These are phyloP conservation scores for Trichoderma gamsii DNA, from an alignment of 495 filamentous ascomycete genomes.

Conservation along the genomic window DNA sequence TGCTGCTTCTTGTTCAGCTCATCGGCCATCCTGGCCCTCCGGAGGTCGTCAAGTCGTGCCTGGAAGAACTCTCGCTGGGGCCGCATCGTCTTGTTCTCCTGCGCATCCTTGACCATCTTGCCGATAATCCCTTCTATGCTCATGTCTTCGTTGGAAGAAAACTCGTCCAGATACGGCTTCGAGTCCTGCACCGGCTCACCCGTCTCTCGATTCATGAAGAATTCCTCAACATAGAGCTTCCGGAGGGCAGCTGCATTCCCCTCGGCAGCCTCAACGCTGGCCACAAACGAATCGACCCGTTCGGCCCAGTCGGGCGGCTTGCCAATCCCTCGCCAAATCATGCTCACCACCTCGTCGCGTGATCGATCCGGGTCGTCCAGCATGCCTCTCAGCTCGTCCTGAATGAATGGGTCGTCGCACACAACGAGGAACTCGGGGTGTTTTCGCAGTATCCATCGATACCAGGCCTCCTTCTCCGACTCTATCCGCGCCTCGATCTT, in stretches of 20 bases:
- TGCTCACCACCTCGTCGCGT: conserved; percentile 17
- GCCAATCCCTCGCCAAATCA: conserved; percentile 16
- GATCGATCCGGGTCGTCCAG: conserved; percentile 24
- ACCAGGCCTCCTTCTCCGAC: conserved; percentile 40
- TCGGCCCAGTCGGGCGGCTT: conserved; percentile 23
- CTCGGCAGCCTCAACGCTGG: conserved; percentile 17
- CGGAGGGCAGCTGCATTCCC: conserved; percentile 18
- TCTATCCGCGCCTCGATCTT: conserved; percentile 36
- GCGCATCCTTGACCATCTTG: conserved; percentile 32
- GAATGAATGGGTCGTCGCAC: conserved; percentile 21
- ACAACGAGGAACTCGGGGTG: conserved; percentile 9
- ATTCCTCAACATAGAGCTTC: conserved; percentile 28
- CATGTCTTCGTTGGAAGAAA: conserved; percentile 22
- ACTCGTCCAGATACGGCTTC: conserved; percentile 38
- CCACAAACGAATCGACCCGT: conserved; percentile 18
- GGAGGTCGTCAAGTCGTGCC: conserved; percentile 36
- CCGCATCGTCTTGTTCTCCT: conserved; percentile 26
- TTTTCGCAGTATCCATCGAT: conserved; percentile 26
- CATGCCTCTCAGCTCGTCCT: conserved; percentile 22
- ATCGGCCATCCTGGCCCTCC: conserved; percentile 37
- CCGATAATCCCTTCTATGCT: conserved; percentile 35
- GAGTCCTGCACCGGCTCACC: conserved; percentile 20
- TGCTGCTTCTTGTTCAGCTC: conserved; percentile 20
- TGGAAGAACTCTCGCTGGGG: conserved; percentile 32
- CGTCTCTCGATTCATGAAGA: conserved; percentile 29